These are phyloP conservation scores for Mortierella polycephala DNA, from an alignment of 371 early-diverging fungal species.

Conservation along the genomic window DNA sequence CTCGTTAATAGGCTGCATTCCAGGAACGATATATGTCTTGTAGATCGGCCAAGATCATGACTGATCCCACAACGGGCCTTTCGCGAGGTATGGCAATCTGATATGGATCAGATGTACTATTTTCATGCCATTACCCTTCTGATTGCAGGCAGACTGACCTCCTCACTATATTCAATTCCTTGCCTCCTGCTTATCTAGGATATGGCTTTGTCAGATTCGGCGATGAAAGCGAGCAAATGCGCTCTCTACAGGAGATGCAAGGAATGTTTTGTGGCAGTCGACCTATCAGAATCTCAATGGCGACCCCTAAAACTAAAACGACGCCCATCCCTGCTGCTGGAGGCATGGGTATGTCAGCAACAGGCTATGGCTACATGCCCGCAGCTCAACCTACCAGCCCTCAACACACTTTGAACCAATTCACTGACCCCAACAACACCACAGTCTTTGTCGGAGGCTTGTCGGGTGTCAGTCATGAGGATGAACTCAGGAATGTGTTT, in stretches of 20 bases:
- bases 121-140: too few relatives aligned
- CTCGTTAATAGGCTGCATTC: too few relatives aligned
- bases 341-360: conserved; percentile 20
- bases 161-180: too few relatives aligned
- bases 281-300: conserved; percentile 86
- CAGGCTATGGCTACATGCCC: conserved; percentile 58
- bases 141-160: too few relatives aligned
- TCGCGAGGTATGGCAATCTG: conserved; percentile 70
- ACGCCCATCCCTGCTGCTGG: conserved; percentile 10
- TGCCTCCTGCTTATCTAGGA: too few relatives aligned
- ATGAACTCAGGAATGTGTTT: conserved; percentile 83
- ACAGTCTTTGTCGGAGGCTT: conserved; percentile 96
- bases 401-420: conserved; percentile 48
- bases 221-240: conserved; percentile 76
- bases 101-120: too few relatives aligned
- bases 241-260: conserved; percentile 84
- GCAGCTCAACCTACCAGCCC: conserved; percentile 55
- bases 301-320: conserved; percentile 79
- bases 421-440: conserved; percentile 88
- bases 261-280: conserved; percentile 78
- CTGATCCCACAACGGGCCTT: conserved; percentile 78
- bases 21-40: conserved; percentile 74
- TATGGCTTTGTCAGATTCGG: conserved; percentile 89
- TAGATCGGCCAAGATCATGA: conserved; percentile 87
- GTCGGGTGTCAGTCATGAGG: conserved; percentile 80